phyloP scores from a whole-genome alignment of 345 rosid genomes.

The Syzygium aromaticum region DNA sequence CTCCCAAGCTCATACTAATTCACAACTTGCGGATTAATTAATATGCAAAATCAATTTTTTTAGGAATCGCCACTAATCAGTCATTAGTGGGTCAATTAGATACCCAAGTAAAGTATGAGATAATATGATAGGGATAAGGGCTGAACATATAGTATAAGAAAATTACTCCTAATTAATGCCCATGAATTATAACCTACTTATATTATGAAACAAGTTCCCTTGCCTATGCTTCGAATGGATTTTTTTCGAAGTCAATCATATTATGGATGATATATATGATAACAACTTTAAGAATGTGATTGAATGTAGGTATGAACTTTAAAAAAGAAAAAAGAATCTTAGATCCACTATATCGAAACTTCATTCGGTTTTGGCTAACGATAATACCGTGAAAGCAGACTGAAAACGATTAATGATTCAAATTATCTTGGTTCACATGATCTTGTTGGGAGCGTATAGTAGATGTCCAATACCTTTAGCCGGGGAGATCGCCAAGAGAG shows the following conservation, averaged over 20 bases:
- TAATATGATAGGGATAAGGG: neutral
- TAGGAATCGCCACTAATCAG: too few species aligned
- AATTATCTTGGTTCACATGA: too few species aligned
- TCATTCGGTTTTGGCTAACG: neutral
- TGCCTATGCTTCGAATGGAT: neutral
- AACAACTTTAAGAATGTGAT: neutral
- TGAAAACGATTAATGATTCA: neutral
- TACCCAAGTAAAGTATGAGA: too few species aligned
- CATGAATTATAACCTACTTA: neutral
- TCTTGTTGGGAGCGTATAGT: too few species aligned
- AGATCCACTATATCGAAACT: neutral
- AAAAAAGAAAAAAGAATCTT: neutral
- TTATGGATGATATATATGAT: neutral
- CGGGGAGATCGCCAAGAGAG: too few species aligned
- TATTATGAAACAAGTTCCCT: neutral
- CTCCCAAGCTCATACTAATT: too few species aligned
- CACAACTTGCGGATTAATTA: too few species aligned
- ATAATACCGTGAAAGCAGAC: neutral
- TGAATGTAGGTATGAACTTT: neutral
- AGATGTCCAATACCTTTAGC: too few species aligned
- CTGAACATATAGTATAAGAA: neutral
- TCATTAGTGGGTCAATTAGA: too few species aligned
- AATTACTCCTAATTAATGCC: neutral
- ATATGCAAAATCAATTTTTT: too few species aligned
- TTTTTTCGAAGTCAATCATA: neutral